Percentiles rank a stretch among this genome's conserved stretches.
These are phyloP conservation scores for Corylus avellana DNA, from an alignment of 306 rosid genomes.

Conservation along the genomic window DNA sequence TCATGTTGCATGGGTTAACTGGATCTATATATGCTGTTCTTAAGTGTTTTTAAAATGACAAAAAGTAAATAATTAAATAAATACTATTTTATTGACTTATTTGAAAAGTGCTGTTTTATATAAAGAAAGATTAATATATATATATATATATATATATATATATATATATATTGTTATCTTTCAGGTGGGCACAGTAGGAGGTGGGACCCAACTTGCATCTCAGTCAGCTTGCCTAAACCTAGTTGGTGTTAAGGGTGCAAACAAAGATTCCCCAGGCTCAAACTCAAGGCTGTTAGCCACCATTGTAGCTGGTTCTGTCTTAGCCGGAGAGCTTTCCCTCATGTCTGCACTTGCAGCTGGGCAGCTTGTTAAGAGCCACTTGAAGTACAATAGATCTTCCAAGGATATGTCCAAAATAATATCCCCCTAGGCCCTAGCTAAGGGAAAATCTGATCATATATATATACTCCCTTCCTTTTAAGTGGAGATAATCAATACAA, in stretches of 20 bases:
- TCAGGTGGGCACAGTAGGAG: conserved; percentile 96
- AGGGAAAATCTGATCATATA: not conserved
- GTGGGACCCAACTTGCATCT: conserved; percentile 92
- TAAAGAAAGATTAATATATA: too few species aligned
- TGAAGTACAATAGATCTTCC: conserved; percentile 92
- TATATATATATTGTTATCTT: not conserved
- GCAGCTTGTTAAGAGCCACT: conserved; percentile 86
- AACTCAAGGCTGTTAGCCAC: conserved; percentile 72
- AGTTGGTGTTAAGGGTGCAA: conserved; percentile 88
- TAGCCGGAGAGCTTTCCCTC: conserved; percentile 91
- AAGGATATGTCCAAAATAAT: conserved; percentile 50
- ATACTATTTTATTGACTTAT: not conserved
- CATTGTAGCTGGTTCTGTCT: conserved; percentile 84
- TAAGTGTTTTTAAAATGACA: too few species aligned
- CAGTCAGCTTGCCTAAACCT: conserved; percentile 89
- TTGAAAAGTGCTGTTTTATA: too few species aligned
- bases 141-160: too few species aligned
- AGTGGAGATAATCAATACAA: too few species aligned
- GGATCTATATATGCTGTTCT: too few species aligned
- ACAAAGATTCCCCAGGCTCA: conserved; percentile 71
- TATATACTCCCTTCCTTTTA: too few species aligned
- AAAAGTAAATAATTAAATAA: too few species aligned
- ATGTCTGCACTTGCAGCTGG: conserved; percentile 95
- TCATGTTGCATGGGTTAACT: too few species aligned
- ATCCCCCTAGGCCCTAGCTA: conserved; percentile 26